These are phyloP conservation scores for Saturnispora halmiae DNA, from an alignment of 805 yeast species.

Conservation along the genomic window DNA sequence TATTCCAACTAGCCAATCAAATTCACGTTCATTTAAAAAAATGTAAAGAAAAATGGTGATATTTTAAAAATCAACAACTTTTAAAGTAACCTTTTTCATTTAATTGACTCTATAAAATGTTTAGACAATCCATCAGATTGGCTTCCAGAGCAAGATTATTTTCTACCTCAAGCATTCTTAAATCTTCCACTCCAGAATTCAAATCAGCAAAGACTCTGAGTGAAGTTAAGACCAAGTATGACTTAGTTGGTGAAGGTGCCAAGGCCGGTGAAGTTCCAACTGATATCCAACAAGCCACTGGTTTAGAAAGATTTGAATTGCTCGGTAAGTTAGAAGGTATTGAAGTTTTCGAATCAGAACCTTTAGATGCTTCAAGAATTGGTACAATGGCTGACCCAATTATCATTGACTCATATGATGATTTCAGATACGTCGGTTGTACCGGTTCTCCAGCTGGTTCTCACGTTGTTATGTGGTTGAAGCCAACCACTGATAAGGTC, in stretches of 20 bases:
- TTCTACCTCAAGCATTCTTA: conserved; percentile 24
- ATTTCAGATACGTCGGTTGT: conserved; percentile 93
- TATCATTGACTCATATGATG: conserved; percentile 82
- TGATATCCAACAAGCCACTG: conserved; percentile 94
- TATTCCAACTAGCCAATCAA: background rate
- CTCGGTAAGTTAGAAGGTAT: conserved; percentile 94
- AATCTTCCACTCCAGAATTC: conserved; percentile 31
- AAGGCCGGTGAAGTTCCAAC: conserved; percentile 76
- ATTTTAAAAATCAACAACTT: background rate
- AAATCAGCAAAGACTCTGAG: conserved; percentile 60
- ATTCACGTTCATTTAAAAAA: background rate
- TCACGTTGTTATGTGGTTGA: conserved; percentile 87
- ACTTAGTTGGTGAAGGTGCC: conserved; percentile 90
- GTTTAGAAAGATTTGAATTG: conserved; percentile 93
- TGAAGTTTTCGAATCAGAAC: conserved; percentile 83
- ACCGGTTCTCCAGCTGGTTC: conserved; percentile 92
- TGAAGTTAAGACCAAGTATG: conserved; percentile 70
- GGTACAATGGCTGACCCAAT: conserved; percentile 91
- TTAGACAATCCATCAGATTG: conserved; percentile 31
- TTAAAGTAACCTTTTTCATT: background rate
- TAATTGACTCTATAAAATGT: conserved; percentile 15
- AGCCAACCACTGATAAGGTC: conserved; percentile 70
- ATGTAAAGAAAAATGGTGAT: background rate
- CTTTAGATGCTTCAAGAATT: conserved; percentile 76
- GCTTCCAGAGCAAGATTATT: conserved; percentile 30